Percentiles rank a stretch among this genome's conserved stretches.
Evolutionary conservation across 106 monocot genomes (phyloP).

Genomic region (Acorus gramineus): DNA sequence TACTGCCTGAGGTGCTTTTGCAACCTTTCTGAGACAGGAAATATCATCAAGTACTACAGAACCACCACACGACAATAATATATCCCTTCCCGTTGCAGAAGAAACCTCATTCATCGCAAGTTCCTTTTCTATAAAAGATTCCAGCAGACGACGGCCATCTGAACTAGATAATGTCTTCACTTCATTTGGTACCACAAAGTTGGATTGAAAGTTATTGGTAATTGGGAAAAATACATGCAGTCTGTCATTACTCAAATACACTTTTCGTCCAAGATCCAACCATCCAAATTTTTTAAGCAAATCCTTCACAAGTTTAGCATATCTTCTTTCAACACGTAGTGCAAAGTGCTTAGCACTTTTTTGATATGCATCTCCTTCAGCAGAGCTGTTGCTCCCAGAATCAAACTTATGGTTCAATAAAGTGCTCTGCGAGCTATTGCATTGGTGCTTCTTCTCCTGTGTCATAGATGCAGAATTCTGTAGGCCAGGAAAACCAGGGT

Average conservation of each 20-base stretch:
- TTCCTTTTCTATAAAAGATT: constrained; percentile 7
- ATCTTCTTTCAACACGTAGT: constrained; percentile 60
- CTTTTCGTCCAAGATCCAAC: constrained; percentile 74
- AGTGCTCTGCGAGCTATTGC: not conserved
- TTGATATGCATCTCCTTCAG: constrained; percentile 1
- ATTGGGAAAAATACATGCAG: constrained; percentile 54
- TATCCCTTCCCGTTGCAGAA: constrained; percentile 17
- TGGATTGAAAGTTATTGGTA: constrained; percentile 19
- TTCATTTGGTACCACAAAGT: constrained; percentile 16
- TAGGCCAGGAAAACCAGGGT: not conserved
- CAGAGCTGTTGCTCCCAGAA: constrained; percentile 1
- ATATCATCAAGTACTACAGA: constrained; percentile 30
- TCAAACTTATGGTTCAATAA: not conserved
- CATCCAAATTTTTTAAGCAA: constrained; percentile 69
- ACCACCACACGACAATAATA: constrained; percentile 40
- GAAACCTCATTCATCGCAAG: constrained; percentile 28
- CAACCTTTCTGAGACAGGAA: constrained; percentile 20
- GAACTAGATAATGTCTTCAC: constrained; percentile 6
- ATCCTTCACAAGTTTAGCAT: constrained; percentile 80
- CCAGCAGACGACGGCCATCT: constrained; percentile 6
- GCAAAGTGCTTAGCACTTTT: constrained; percentile 15
- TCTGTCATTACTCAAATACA: constrained; percentile 43
- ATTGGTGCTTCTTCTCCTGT: not conserved
- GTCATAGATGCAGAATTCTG: not conserved
- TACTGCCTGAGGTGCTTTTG: constrained; percentile 44